These are phyloP conservation scores for Puccinia polysora DNA, from an alignment of 1,284 basidiomycete species.

Conservation along the genomic window DNA sequence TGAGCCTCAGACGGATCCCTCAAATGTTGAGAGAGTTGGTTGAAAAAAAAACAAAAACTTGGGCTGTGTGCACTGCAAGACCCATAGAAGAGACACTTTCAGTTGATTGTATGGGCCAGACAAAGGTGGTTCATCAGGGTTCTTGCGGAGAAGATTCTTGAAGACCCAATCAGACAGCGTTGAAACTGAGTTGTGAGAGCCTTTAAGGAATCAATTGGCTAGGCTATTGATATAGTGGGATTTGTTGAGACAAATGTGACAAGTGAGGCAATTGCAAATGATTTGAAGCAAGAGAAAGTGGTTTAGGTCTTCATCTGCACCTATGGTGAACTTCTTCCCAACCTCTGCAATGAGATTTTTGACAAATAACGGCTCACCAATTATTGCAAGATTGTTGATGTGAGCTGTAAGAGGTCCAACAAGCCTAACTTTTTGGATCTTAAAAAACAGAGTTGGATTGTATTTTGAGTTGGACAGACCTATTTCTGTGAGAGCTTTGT, in stretches of 20 bases:
- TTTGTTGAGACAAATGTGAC: too few species aligned
- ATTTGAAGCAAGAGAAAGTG: too few species aligned
- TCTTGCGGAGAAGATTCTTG: neutral
- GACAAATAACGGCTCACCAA: neutral
- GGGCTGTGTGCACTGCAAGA: neutral
- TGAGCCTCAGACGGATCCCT: neutral
- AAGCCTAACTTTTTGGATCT: neutral
- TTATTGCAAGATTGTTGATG: neutral
- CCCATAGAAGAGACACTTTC: too few species aligned
- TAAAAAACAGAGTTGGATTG: constrained; percentile 1
- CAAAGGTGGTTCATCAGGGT: neutral
- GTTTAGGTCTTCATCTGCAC: too few species aligned
- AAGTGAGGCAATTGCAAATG: too few species aligned
- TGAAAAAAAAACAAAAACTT: neutral
- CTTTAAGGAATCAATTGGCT: too few species aligned
- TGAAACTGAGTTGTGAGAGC: too few species aligned
- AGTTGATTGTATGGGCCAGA: too few species aligned
- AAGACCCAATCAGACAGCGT: neutral
- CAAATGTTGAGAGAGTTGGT: neutral
- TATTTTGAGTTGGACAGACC: neutral
- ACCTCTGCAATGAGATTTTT: neutral
- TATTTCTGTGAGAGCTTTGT: neutral
- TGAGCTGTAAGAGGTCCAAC: neutral
- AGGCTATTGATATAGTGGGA: too few species aligned
- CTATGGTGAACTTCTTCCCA: neutral